A percentile compares a stretch with the other conserved stretches of the same genome.
These are phyloP conservation scores for Xylaria castorea DNA, from an alignment of 495 filamentous ascomycete genomes.

Conservation along the genomic window DNA sequence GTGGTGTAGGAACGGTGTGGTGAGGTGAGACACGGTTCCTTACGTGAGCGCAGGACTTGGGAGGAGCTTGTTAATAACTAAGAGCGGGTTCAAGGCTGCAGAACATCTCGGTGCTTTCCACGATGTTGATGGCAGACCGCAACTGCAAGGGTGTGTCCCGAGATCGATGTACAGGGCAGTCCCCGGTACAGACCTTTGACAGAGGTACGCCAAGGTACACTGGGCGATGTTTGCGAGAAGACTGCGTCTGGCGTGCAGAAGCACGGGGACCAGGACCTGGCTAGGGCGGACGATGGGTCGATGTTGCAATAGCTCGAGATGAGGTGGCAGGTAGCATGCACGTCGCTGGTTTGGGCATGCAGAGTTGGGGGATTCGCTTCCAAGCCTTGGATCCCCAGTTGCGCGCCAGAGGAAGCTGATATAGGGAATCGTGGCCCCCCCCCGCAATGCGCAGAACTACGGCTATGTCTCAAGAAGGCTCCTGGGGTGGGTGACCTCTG, in stretches of 20 bases:
- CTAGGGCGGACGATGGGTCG: constrained; percentile 43
- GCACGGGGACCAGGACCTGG: constrained; percentile 32
- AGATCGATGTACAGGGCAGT: constrained; percentile 41
- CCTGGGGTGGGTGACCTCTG: constrained; percentile 1
- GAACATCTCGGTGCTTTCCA: constrained; percentile 41
- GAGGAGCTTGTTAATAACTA: constrained; percentile 40
- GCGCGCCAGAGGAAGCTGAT: constrained; percentile 32
- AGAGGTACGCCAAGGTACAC: constrained; percentile 45
- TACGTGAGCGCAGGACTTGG: constrained; percentile 39
- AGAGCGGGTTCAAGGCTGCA: constrained; percentile 44
- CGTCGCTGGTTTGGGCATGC: constrained; percentile 46
- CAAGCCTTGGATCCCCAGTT: constrained; percentile 41
- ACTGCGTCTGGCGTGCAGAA: constrained; percentile 40
- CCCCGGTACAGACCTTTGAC: constrained; percentile 40
- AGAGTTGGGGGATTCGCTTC: constrained; percentile 43
- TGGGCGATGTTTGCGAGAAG: constrained; percentile 28
- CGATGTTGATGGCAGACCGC: constrained; percentile 42
- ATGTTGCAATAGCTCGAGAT: constrained; percentile 48
- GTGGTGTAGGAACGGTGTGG: constrained; percentile 32
- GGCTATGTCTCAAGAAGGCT: constrained; percentile 13
- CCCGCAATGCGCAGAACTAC: constrained; percentile 24
- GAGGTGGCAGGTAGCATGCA: constrained; percentile 47
- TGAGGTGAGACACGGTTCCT: constrained; percentile 32
- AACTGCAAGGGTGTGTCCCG: constrained; percentile 41
- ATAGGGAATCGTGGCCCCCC: constrained; percentile 26